Conservation (phyloP, 2,329 filamentous ascomycete genomes). For the Cercospora sp. region DNA sequence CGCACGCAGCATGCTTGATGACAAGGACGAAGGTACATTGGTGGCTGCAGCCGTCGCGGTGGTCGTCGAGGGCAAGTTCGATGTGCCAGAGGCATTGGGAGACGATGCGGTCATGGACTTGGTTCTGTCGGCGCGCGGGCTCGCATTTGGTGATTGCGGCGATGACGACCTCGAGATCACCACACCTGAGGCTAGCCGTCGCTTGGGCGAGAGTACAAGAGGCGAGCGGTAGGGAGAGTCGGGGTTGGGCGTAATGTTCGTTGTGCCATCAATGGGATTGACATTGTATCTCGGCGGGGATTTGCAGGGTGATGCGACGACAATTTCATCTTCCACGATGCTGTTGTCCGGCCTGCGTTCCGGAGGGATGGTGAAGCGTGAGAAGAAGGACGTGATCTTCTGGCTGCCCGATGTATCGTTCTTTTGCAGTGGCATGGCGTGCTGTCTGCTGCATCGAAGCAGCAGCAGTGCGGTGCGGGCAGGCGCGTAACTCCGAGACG, state of each 20-base stretch:
- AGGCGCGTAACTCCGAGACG: not conserved
- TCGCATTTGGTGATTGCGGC: slow-evolving; percentile 7
- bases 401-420: slow-evolving; percentile 9
- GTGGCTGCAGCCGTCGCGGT: slow-evolving; percentile 1
- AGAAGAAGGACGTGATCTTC: slow-evolving; percentile 51
- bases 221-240: slow-evolving; percentile 21
- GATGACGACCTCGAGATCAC: slow-evolving; percentile 7
- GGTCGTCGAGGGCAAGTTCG: slow-evolving; percentile 6
- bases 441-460: not conserved
- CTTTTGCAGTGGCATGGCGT: slow-evolving; percentile 16
- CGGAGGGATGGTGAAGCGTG: slow-evolving; percentile 39
- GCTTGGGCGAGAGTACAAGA: slow-evolving; percentile 12
- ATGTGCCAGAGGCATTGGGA: slow-evolving; percentile 1
- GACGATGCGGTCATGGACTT: not conserved
- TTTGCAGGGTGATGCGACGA: slow-evolving; percentile 26
- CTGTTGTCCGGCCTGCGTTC: slow-evolving; percentile 28
- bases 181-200: slow-evolving; percentile 15
- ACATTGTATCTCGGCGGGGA: slow-evolving; percentile 15
- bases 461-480: not conserved
- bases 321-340: slow-evolving; percentile 31
- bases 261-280: slow-evolving; percentile 16
- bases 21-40: slow-evolving; percentile 19
- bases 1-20: slow-evolving; percentile 16
- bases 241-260: slow-evolving; percentile 20
- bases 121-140: not conserved